Percentiles rank a stretch among this genome's conserved stretches.
phyloP scores from a whole-genome alignment of 2,329 filamentous ascomycete genomes.

The Penicillium sp. region DNA sequence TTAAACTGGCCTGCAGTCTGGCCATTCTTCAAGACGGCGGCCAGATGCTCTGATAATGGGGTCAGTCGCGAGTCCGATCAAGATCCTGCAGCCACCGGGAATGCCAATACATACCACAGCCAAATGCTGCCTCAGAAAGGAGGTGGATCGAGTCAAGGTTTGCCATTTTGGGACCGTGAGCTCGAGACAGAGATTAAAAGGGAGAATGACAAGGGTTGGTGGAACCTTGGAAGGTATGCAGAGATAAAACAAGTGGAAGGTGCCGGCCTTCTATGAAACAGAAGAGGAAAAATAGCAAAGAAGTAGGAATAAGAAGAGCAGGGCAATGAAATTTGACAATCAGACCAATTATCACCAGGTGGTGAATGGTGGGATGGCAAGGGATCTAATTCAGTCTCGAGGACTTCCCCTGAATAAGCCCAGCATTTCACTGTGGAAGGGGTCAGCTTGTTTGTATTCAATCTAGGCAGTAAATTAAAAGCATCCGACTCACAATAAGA shows the following conservation, averaged over 20 bases:
- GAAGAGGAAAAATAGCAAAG: slow-evolving; percentile 2
- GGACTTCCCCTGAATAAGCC: slow-evolving; percentile 18
- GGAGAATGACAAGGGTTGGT: not conserved
- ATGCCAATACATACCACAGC: slow-evolving; percentile 38
- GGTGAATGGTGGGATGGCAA: slow-evolving; percentile 2
- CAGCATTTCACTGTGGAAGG: slow-evolving; percentile 22
- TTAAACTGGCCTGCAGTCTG: slow-evolving; percentile 38
- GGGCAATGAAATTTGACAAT: not conserved
- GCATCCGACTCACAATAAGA: not conserved
- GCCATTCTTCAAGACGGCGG: slow-evolving; percentile 32
- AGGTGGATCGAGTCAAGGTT: slow-evolving; percentile 34
- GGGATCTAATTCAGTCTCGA: slow-evolving; percentile 18
- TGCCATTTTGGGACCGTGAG: slow-evolving; percentile 27
- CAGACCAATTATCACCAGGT: not conserved
- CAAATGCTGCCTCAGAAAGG: slow-evolving; percentile 41
- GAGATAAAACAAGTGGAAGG: slow-evolving; percentile 1
- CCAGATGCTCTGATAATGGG: slow-evolving; percentile 39
- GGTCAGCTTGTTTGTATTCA: not conserved
- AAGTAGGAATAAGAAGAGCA: not conserved
- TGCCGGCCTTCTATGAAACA: slow-evolving; percentile 8
- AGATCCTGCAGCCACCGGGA: not conserved
- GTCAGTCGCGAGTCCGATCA: slow-evolving; percentile 11
- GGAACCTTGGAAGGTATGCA: not conserved
- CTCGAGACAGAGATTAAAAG: slow-evolving; percentile 1
- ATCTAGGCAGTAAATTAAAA: not conserved